Evolutionary conservation across 1,284 basidiomycete genomes (phyloP).

Genomic region (Entoloma clypeatum): DNA sequence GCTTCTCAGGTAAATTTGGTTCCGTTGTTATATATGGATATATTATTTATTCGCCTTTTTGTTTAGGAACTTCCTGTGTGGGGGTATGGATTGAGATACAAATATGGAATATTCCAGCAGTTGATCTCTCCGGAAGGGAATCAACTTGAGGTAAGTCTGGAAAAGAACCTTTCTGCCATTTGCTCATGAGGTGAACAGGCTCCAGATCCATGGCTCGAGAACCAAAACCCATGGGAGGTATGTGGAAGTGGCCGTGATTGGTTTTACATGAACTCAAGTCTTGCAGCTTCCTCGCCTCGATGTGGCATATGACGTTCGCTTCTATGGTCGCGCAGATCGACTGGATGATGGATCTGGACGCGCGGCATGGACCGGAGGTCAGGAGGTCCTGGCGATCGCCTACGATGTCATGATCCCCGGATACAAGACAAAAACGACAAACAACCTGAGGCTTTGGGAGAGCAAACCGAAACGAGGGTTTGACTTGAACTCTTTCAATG

Average conservation of each 20-base stretch:
- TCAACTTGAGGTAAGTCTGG: conserved; percentile 65
- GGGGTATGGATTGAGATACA: conserved; percentile 87
- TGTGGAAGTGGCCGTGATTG: too few relatives aligned
- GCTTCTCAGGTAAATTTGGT: conserved; percentile 63
- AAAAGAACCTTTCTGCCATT: background rate
- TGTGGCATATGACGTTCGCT: conserved; percentile 77
- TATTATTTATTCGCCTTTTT: conserved; percentile 1
- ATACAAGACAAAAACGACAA: conserved; percentile 72
- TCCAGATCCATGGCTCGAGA: conserved; percentile 89
- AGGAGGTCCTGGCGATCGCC: conserved; percentile 87
- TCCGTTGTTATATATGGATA: background rate
- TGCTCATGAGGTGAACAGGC: conserved; percentile 58
- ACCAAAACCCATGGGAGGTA: conserved; percentile 84
- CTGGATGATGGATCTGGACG: conserved; percentile 56
- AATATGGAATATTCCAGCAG: conserved; percentile 95
- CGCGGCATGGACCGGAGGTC: conserved; percentile 82
- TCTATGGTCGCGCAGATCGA: conserved; percentile 80
- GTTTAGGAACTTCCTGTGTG: conserved; percentile 59
- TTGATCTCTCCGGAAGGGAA: conserved; percentile 80
- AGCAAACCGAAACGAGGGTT: conserved; percentile 89
- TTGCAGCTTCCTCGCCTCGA: conserved; percentile 70
- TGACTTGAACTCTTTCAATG: conserved; percentile 90
- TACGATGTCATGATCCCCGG: conserved; percentile 93
- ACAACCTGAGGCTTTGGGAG: conserved; percentile 80
- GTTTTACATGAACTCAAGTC: too few relatives aligned